These are phyloP conservation scores for Colletotrichum ledebouriae DNA, from an alignment of 2,329 filamentous ascomycete genomes.

Conservation along the genomic window DNA sequence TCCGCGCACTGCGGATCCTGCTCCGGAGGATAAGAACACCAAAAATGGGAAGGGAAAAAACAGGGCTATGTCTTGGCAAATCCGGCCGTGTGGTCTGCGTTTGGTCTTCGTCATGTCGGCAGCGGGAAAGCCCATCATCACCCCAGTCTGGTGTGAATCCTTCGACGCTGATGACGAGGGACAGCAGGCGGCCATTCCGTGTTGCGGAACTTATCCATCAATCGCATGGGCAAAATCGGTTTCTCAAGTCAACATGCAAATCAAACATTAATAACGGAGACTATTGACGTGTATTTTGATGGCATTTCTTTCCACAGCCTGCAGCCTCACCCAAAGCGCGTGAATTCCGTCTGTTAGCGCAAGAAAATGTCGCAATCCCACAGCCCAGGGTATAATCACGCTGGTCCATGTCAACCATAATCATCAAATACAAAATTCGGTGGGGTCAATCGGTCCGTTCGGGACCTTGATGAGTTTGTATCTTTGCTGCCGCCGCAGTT, in stretches of 20 bases:
- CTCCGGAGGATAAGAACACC: conserved; percentile 6
- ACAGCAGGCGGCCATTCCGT: conserved; percentile 19
- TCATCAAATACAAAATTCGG: conserved; percentile 4
- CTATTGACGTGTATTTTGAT: too few relatives aligned
- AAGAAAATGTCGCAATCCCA: conserved; percentile 18
- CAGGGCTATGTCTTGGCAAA: conserved; percentile 27
- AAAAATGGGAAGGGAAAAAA: not conserved
- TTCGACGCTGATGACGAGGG: conserved; percentile 2
- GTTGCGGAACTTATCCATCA: not conserved
- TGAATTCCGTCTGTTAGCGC: conserved; percentile 2
- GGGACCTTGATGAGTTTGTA: conserved; percentile 17
- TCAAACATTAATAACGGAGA: not conserved
- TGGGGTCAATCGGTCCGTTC: conserved; percentile 37
- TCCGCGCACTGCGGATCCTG: conserved; percentile 19
- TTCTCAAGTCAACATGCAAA: not conserved
- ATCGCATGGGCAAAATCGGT: not conserved
- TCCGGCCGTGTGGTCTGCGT: conserved; percentile 34
- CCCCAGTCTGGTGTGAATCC: conserved; percentile 21
- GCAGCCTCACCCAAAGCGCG: not conserved
- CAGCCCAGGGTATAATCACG: conserved; percentile 30
- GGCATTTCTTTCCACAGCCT: too few relatives aligned
- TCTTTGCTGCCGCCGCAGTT: conserved; percentile 36
- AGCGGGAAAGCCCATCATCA: conserved; percentile 14
- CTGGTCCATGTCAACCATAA: conserved; percentile 16
- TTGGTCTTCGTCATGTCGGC: conserved; percentile 8